These are phyloP conservation scores for Piromyces sp. DNA, from an alignment of 192 early-diverging fungal genomes.

Conservation along the genomic window DNA sequence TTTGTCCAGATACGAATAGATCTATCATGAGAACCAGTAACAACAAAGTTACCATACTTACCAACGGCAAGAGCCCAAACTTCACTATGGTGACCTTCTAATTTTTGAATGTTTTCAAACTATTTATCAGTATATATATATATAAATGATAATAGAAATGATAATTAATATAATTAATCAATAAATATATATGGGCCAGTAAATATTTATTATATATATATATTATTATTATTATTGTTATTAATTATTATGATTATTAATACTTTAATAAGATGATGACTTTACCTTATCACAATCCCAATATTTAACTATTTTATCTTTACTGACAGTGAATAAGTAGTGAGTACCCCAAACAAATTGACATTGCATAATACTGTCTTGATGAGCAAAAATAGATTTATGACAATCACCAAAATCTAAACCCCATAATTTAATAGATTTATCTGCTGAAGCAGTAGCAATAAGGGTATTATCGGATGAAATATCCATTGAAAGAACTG, in stretches of 20 bases:
- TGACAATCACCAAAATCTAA: slow-evolving; percentile 99
- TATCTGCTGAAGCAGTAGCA: slow-evolving; percentile 88
- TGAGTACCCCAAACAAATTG: slow-evolving; percentile 88
- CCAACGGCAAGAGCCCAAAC: slow-evolving; percentile 84
- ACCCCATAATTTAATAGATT: slow-evolving; percentile 97
- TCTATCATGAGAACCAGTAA: slow-evolving; percentile 80
- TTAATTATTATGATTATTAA: too few relatives aligned
- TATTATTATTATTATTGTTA: too few relatives aligned
- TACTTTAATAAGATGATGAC: not conserved
- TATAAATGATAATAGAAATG: too few relatives aligned
- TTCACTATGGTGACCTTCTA: slow-evolving; percentile 83
- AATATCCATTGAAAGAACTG: slow-evolving; percentile 97
- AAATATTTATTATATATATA: too few relatives aligned
- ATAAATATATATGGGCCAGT: too few relatives aligned
- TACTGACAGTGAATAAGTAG: slow-evolving; percentile 83
- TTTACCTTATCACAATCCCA: slow-evolving; percentile 86
- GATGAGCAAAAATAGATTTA: slow-evolving; percentile 79
- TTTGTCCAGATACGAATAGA: slow-evolving; percentile 90
- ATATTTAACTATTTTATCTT: slow-evolving; percentile 79
- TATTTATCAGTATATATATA: too few relatives aligned
- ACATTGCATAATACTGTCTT: slow-evolving; percentile 73
- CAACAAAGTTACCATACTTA: slow-evolving; percentile 73
- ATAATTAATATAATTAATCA: too few relatives aligned
- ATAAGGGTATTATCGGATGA: slow-evolving; percentile 82
- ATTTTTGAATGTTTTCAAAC: slow-evolving; percentile 86